Conservation (phyloP, 2,329 filamentous ascomycete species). For the Neurospora sp. region DNA sequence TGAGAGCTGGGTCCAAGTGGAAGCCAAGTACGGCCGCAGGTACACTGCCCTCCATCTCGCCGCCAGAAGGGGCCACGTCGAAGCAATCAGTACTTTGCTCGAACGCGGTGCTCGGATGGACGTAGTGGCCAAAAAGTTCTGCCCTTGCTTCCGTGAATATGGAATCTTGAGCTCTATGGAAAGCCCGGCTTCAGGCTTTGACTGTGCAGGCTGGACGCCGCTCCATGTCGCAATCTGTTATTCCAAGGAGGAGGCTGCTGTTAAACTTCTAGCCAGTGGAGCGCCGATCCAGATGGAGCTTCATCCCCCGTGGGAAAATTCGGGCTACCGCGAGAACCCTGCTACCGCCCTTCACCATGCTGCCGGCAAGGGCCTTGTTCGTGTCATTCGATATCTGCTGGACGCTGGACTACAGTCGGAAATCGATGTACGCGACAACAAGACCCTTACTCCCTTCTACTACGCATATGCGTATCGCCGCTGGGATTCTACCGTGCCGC, state of each 20-base stretch:
- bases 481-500: slow-evolving; percentile 17
- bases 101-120: slow-evolving; percentile 16
- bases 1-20: not conserved
- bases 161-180: slow-evolving; percentile 15
- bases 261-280: slow-evolving; percentile 16
- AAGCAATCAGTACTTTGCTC: slow-evolving; percentile 14
- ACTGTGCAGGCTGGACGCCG: slow-evolving; percentile 11
- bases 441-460: slow-evolving; percentile 20
- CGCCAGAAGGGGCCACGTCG: slow-evolving; percentile 16
- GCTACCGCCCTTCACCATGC: slow-evolving; percentile 21
- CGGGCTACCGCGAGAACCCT: not conserved
- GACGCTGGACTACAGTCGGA: slow-evolving; percentile 11
- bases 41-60: slow-evolving; percentile 19
- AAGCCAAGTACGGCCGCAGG: slow-evolving; percentile 2
- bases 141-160: slow-evolving; percentile 13
- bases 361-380: slow-evolving; percentile 15
- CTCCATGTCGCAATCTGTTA: slow-evolving; percentile 22
- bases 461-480: slow-evolving; percentile 17
- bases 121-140: slow-evolving; percentile 10
- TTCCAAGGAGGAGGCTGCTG: slow-evolving; percentile 13
- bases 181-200: slow-evolving; percentile 3
- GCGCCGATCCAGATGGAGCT: slow-evolving; percentile 15
- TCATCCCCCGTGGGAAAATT: not conserved
- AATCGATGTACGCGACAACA: slow-evolving; percentile 14
- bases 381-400: slow-evolving; percentile 15